Base-by-base conservation (phyloP, 345 rosid genomes). In the Eucalyptus regnans region DNA sequence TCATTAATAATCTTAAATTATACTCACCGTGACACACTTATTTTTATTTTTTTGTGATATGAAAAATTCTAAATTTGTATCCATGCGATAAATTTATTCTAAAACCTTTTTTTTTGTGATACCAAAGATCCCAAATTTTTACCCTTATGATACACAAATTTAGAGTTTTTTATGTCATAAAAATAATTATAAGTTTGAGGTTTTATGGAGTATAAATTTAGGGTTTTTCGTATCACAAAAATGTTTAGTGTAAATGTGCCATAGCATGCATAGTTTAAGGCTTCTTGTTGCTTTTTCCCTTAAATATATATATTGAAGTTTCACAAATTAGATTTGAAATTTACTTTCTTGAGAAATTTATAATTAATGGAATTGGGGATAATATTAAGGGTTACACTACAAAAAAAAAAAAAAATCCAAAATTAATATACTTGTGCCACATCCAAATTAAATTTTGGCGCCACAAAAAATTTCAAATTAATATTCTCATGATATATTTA, bases 21-120 rank as follows among this genome's bases (percentile, higher is more conserved):
- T 56, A 9, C 5, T 22, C 1, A 54, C 0, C 0, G 12, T 54
- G 5, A 4, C 0, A 20, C 0, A 54, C 5, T 20, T 4, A 8
- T 8, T 54, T 7, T 51, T 17, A 51, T 50, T 49, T 49, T 49
- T 12, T 49, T 12, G 1, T 9, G 12, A 49, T 49, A 49, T 12
- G 4, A 11, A 49, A 49, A 49, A 49, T 2, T 11, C 3, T 10
- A 37, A 49, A 49, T 3, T 49, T 49, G 1, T 44, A 44, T 2
- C 2, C 46, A 44, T 44, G 2, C 1, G 1, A 51, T 3, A 17
- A 51, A 51, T 51, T 51, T 51, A 51, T 51, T 51, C 0, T 17
- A 51, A 51, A 51, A 51, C 4, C 3, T n/a, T n/a, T 51, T 51
- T 15, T 15, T 0, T 50, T 5, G 3, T 15, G 18, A 50, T 1